A percentile compares a stretch with the other conserved stretches of the same genome.
Evolutionary conservation across 2,329 filamentous ascomycete species (phyloP).

Genomic region (Phoma sp.): DNA sequence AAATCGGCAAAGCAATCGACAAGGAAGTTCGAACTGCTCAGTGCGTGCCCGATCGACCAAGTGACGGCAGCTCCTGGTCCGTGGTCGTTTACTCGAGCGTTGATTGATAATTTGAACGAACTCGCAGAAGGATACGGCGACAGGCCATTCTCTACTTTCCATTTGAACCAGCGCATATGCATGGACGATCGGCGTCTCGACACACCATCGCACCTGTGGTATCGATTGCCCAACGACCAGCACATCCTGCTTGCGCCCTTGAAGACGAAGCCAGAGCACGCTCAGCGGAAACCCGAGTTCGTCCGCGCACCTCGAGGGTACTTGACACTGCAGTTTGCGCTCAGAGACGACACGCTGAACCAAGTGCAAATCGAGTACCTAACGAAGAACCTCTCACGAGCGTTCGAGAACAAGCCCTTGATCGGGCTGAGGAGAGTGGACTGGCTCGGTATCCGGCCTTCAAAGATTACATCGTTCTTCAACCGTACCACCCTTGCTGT

Average conservation of each 20-base stretch:
- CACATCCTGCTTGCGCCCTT: slow-evolving; percentile 43
- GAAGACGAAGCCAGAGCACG: slow-evolving; percentile 16
- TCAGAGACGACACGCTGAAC: slow-evolving; percentile 34
- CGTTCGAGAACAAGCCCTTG: slow-evolving; percentile 35
- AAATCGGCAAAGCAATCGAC: slow-evolving; percentile 35
- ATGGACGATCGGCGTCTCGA: slow-evolving; percentile 33
- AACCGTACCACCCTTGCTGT: slow-evolving; percentile 35
- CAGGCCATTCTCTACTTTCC: slow-evolving; percentile 39
- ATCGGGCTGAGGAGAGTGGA: slow-evolving; percentile 41
- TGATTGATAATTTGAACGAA: slow-evolving; percentile 40
- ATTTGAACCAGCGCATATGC: slow-evolving; percentile 37
- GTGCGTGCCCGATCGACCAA: slow-evolving; percentile 36
- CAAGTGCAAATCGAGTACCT: slow-evolving; percentile 41
- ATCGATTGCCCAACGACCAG: slow-evolving; percentile 32
- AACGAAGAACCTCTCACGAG: slow-evolving; percentile 33
- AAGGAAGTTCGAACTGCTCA: slow-evolving; percentile 43
- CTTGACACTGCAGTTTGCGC: slow-evolving; percentile 41
- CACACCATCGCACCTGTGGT: slow-evolving; percentile 38
- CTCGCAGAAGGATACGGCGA: slow-evolving; percentile 28
- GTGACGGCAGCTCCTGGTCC: slow-evolving; percentile 39
- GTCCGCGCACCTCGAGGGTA: slow-evolving; percentile 30
- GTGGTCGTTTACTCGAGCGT: slow-evolving; percentile 43
- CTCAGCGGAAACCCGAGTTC: slow-evolving; percentile 13
- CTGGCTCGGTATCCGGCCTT: slow-evolving; percentile 39
- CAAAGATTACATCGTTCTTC: slow-evolving; percentile 30